A percentile compares a stretch with the other conserved stretches of the same genome.
Conservation (phyloP, 31 red algal species). For the Odonthalia washingtoniensis region DNA sequence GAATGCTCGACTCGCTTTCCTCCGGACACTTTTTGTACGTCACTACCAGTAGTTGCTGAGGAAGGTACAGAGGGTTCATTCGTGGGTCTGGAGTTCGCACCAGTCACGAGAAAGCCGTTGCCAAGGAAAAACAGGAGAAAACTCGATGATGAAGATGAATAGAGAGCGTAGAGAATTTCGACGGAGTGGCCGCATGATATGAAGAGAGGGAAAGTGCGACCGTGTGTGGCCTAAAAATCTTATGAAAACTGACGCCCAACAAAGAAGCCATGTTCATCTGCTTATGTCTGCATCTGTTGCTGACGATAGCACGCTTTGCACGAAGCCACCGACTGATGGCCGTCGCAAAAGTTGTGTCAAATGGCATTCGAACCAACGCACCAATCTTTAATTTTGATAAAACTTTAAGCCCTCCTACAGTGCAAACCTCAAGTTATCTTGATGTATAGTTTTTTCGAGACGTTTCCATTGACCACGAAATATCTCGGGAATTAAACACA, state of each 20-base stretch:
- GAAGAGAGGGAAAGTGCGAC: no score
- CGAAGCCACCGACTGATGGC: no score
- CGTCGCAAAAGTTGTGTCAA: no score
- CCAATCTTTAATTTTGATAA: slow-evolving; percentile 5
- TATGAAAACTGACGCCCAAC: not conserved
- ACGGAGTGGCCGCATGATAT: not conserved
- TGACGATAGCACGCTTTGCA: slow-evolving; percentile 8
- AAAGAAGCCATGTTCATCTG: slow-evolving; percentile 1
- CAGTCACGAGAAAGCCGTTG: not conserved
- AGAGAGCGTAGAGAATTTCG: not conserved
- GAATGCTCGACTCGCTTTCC: not conserved
- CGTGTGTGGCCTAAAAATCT: no score
- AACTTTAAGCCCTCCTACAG: not conserved
- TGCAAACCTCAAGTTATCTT: slow-evolving; percentile 1
- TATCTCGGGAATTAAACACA: no score
- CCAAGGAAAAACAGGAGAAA: not conserved
- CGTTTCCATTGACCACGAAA: not conserved
- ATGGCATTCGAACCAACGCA: no score
- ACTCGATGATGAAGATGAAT: not conserved
- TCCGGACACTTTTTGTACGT: slow-evolving; percentile 2
- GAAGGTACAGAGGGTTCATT: not conserved
- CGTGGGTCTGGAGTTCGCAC: not conserved
- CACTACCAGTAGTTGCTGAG: not conserved
- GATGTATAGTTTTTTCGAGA: not conserved
- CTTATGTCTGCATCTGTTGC: not conserved